phyloP scores from a whole-genome alignment of 352 stramenopile genomes.

The Pythium apleroticum region DNA sequence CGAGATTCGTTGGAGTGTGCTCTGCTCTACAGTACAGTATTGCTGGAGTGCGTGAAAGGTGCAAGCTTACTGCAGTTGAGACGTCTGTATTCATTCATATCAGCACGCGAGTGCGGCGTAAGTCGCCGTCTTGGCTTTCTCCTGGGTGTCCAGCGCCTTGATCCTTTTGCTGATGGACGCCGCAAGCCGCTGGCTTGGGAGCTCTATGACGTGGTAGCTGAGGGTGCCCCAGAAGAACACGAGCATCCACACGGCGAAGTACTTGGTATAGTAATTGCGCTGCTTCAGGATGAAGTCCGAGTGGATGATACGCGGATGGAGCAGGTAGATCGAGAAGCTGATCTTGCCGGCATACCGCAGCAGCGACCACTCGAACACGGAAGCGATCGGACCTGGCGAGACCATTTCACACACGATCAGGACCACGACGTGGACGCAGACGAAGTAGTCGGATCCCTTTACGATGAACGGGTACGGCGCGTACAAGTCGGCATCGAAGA shows the following conservation, averaged over 20 bases:
- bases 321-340: slow-evolving; percentile 7
- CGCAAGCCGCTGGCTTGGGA: no score
- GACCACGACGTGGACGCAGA: background rate
- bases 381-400: background rate
- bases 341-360: slow-evolving; percentile 5
- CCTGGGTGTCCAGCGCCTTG: background rate
- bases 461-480: background rate
- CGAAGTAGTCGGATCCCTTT: background rate
- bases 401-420: slow-evolving; percentile 5
- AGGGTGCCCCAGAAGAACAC: no score
- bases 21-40: no score
- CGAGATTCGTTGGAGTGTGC: no score
- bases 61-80: no score
- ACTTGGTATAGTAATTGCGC: background rate
- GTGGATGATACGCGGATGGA: background rate
- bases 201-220: no score
- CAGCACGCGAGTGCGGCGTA: no score
- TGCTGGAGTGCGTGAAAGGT: no score
- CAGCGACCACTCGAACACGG: slow-evolving; percentile 4
- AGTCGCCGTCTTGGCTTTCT: no score
- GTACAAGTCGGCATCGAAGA: background rate
- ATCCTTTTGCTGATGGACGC: no score
- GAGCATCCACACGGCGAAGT: background rate
- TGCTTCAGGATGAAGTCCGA: background rate
- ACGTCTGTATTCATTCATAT: no score